Evolutionary conservation across 495 filamentous ascomycete genomes (phyloP).

Genomic region (Aspergillus haitiensis): DNA sequence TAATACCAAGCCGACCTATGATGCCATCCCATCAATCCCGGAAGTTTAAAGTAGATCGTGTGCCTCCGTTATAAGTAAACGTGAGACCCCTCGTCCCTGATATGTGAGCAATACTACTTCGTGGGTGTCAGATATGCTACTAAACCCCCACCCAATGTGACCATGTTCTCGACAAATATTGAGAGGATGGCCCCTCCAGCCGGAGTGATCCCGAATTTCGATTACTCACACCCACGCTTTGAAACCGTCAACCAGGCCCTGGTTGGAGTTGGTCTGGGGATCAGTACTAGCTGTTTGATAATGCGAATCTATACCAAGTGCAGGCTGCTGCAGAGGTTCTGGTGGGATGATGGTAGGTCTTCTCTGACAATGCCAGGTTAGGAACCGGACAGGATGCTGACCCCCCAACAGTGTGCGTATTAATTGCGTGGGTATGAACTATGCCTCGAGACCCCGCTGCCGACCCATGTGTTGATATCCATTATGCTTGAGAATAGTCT

Average conservation of each 20-base stretch:
- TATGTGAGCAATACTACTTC: too few relatives aligned
- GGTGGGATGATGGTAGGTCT: constrained; percentile 33
- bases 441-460: background rate
- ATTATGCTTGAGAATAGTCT: constrained; percentile 12
- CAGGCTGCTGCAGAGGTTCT: constrained; percentile 24
- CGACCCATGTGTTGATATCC: background rate
- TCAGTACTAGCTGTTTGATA: constrained; percentile 18
- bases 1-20: too few relatives aligned
- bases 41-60: too few relatives aligned
- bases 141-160: too few relatives aligned
- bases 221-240: constrained; percentile 27
- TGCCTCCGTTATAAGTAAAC: too few relatives aligned
- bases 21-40: too few relatives aligned
- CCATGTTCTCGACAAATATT: too few relatives aligned
- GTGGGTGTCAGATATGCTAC: too few relatives aligned
- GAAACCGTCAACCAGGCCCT: constrained; percentile 15
- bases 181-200: background rate
- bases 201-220: constrained; percentile 7
- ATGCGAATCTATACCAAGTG: constrained; percentile 28
- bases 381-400: background rate
- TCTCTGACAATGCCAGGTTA: background rate
- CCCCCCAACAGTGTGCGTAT: constrained; percentile 23
- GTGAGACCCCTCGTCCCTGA: too few relatives aligned
- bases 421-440: constrained; percentile 28
- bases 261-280: constrained; percentile 18